phyloP scores from a whole-genome alignment of 2,329 filamentous ascomycete species.

The Diaporthe nobilis region DNA sequence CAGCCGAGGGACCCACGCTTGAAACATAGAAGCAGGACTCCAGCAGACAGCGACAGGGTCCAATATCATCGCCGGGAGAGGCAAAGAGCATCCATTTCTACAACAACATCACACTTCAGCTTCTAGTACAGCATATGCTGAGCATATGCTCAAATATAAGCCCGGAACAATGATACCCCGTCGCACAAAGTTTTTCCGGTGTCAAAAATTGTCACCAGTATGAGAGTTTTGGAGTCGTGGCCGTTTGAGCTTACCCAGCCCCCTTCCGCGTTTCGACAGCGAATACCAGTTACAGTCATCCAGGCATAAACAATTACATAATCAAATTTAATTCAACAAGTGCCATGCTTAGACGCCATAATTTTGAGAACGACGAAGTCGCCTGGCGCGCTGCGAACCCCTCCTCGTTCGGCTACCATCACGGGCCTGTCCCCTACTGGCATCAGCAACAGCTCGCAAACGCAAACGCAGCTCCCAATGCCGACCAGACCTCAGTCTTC shows the following conservation, averaged over 20 bases:
- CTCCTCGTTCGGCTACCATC: slow-evolving; percentile 5
- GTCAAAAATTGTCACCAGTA: background rate
- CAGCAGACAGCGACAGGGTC: no score
- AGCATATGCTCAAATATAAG: no score
- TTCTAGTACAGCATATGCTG: background rate
- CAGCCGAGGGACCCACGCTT: no score
- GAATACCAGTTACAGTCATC: background rate
- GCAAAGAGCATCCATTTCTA: background rate
- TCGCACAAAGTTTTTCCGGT: no score
- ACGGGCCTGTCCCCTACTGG: background rate
- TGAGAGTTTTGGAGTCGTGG: background rate
- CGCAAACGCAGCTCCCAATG: background rate
- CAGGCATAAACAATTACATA: background rate
- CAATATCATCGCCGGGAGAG: background rate
- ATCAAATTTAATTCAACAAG: background rate
- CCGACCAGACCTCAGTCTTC: background rate
- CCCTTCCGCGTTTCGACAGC: background rate
- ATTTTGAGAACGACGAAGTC: background rate
- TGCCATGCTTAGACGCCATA: background rate
- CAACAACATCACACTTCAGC: background rate
- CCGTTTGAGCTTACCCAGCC: background rate
- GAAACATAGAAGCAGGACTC: no score
- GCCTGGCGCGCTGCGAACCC: background rate
- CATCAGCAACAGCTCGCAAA: background rate
- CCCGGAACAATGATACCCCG: background rate